phyloP scores from a whole-genome alignment of 129 eudicot species.

The Helichrysum umbraculigerum region DNA sequence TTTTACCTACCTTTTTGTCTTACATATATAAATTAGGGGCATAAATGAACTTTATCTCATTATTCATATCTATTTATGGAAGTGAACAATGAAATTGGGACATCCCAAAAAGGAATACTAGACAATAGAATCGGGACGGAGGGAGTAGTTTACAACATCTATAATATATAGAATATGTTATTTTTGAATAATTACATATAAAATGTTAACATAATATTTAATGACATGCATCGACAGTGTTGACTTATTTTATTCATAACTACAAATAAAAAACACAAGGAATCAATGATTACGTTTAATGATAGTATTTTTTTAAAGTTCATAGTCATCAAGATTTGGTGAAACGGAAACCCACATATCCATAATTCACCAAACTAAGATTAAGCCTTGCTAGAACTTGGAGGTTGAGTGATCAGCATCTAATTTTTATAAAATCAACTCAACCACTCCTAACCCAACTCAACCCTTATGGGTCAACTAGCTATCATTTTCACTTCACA shows the following conservation, averaged over 20 bases:
- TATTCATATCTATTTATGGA: too few species aligned
- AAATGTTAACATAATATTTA: not conserved
- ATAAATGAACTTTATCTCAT: too few species aligned
- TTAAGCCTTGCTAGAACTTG: slow-evolving; percentile 18
- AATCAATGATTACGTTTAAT: slow-evolving; percentile 8
- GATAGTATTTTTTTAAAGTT: not conserved
- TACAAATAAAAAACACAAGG: not conserved
- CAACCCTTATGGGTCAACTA: slow-evolving; percentile 36
- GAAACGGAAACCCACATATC: slow-evolving; percentile 50
- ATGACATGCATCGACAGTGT: not conserved
- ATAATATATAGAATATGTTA: too few species aligned
- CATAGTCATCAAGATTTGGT: slow-evolving; percentile 36
- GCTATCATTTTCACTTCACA: slow-evolving; percentile 37
- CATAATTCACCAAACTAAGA: slow-evolving; percentile 49
- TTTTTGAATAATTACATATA: not conserved
- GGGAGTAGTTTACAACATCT: too few species aligned
- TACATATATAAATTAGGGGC: too few species aligned
- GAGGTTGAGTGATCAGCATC: slow-evolving; percentile 41
- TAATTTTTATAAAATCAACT: slow-evolving; percentile 2
- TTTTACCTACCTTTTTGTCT: too few species aligned
- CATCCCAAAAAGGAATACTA: too few species aligned
- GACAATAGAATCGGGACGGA: too few species aligned
- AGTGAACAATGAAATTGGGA: too few species aligned
- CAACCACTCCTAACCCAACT: slow-evolving; percentile 30
- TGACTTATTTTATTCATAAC: not conserved